Evolutionary conservation across 164 flowering plant species (phyloP), one percentile per base, ranked within the genome.

Genomic region (Umbilicus rupestris): DNA sequence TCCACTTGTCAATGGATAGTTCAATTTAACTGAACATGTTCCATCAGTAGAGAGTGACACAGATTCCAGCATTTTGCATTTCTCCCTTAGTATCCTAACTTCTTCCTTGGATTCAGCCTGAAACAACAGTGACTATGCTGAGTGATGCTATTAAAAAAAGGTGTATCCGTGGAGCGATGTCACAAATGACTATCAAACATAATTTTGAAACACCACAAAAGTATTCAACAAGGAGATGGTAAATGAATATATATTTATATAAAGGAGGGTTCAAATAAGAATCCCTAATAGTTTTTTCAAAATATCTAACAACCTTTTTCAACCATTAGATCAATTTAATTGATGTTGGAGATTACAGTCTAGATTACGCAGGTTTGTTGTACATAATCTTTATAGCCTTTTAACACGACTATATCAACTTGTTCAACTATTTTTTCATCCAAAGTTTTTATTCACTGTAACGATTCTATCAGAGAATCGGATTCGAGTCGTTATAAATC

Each of bases 41-140:
- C 7, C 20, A 57, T 14, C 17, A 24, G 58, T 52, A 63, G 50
- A 49, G 26, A 10, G 31, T 41, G 73, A 2, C 35, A 28, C 39
- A n/a, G 67, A 64, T 60, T 63, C 76, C 66, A 64, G 28, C 31
- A 16, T 46, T 39, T 55, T 65, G 28, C 42, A 62, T 15, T 63
- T 39, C 11, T 68, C 55, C 69, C 67, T 67, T 59, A 82, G 68
- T 41, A 74, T 68, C 58, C 73, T 44, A 49, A 77, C 58, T 62
- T 77, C 75, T 5, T 3, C 17, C 44, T 70, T 78, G 28, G 78
- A 70, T 64, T 58, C 68, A 24, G 37, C 74, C 85, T 79, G 33
- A 64, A 66, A 28, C 42, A 37, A 14, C 33, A 60, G 39, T 28
- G 58, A 55, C 7, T 3, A 20, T 16, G 17, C 33, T 11, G 17